phyloP scores from a whole-genome alignment of 352 stramenopile species.

The Globisporangium acanthophoron region DNA sequence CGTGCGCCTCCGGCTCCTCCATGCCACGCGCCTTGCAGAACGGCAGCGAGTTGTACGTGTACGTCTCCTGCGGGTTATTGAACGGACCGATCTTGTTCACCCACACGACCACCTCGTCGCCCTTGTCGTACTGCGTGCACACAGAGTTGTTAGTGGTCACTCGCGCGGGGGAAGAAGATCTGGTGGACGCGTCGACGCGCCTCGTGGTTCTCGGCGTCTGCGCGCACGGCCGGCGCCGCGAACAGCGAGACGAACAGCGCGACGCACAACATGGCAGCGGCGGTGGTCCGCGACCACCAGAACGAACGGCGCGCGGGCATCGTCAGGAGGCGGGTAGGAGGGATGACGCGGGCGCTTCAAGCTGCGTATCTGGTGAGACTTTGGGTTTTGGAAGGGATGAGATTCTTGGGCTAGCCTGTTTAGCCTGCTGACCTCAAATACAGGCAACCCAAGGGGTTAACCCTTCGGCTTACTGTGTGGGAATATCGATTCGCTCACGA shows the following conservation, averaged over 20 bases:
- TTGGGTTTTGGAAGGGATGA: too few species aligned
- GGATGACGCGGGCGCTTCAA: too few species aligned
- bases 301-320: too few species aligned
- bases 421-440: too few species aligned
- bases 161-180: background rate
- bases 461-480: too few species aligned
- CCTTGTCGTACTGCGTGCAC: conserved; percentile 43
- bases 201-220: conserved; percentile 59
- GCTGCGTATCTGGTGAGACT: too few species aligned
- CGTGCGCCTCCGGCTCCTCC: conserved; percentile 82
- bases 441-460: too few species aligned
- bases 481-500: too few species aligned
- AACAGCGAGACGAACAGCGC: background rate
- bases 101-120: conserved; percentile 91
- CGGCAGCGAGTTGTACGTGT: conserved; percentile 98
- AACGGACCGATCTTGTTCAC: conserved; percentile 97
- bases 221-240: conserved; percentile 9
- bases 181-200: conserved; percentile 9
- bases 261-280: background rate
- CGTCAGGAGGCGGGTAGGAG: too few species aligned
- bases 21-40: conserved; percentile 93
- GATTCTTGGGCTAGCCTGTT: too few species aligned
- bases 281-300: too few species aligned
- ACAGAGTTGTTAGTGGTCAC: background rate
- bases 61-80: conserved; percentile 98